These are phyloP conservation scores for Stachybotrys chlorohalonatus DNA, from an alignment of 2,329 filamentous ascomycete genomes.

Conservation along the genomic window DNA sequence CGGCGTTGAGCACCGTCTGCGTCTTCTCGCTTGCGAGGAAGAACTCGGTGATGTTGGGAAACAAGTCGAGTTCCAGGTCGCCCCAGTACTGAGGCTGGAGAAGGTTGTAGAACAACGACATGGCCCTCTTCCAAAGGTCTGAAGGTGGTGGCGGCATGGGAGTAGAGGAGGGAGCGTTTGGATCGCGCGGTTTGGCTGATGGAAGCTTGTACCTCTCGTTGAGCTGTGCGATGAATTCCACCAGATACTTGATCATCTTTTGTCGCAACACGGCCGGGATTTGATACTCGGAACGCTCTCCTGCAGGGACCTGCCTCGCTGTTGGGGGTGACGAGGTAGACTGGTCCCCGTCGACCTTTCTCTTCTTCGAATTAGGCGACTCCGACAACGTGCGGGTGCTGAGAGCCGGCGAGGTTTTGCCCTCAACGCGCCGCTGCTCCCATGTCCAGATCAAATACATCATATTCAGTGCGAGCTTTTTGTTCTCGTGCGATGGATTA, in stretches of 20 bases:
- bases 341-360: constrained; percentile 60
- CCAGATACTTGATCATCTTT: constrained; percentile 87
- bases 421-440: constrained; percentile 75
- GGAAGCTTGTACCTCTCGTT: constrained; percentile 76
- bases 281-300: constrained; percentile 55
- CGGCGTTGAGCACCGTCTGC: constrained; percentile 45
- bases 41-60: constrained; percentile 81
- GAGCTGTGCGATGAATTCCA: constrained; percentile 87
- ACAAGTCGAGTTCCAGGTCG: constrained; percentile 83
- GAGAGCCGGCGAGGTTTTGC: constrained; percentile 27
- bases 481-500: constrained; percentile 81
- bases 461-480: constrained; percentile 82
- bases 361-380: constrained; percentile 67
- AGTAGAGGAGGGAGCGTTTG: constrained; percentile 28
- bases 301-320: constrained; percentile 25
- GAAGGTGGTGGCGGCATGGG: constrained; percentile 47
- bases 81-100: constrained; percentile 85
- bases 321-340: constrained; percentile 46
- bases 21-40: constrained; percentile 78
- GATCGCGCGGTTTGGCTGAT: constrained; percentile 56
- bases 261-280: constrained; percentile 59
- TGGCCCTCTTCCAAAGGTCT: constrained; percentile 79
- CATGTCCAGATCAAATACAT: constrained; percentile 88
- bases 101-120: constrained; percentile 73
- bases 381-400: constrained; percentile 39